Percentiles rank a stretch among this genome's conserved stretches.
These are phyloP conservation scores for Phytophthora citricola DNA, from an alignment of 352 stramenopile species.

Conservation along the genomic window DNA sequence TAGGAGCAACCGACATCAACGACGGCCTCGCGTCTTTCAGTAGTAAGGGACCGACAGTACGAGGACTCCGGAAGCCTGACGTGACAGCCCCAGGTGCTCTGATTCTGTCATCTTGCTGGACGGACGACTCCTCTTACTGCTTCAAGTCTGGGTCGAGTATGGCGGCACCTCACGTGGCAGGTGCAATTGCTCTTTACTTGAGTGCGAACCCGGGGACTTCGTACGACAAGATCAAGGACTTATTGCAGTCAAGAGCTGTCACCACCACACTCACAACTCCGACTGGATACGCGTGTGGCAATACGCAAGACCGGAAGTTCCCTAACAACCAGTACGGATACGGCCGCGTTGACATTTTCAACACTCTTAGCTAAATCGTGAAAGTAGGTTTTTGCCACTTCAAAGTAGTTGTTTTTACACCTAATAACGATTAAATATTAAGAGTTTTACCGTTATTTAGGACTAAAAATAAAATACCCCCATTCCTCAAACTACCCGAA, in stretches of 20 bases:
- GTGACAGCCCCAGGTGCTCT: conserved; percentile 52
- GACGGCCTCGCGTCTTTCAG: conserved; percentile 55
- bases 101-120: conserved; percentile 61
- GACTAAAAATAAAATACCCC: background rate
- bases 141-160: conserved; percentile 74
- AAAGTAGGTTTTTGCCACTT: too few relatives aligned
- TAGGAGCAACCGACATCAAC: conserved; percentile 61
- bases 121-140: conserved; percentile 52
- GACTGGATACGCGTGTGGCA: conserved; percentile 47
- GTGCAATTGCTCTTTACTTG: conserved; percentile 61
- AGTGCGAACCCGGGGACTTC: conserved; percentile 44
- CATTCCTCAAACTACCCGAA: background rate
- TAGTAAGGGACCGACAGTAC: conserved; percentile 58
- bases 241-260: conserved; percentile 40
- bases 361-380: conserved; percentile 26
- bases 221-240: conserved; percentile 51
- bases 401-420: background rate
- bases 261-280: conserved; percentile 35
- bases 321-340: conserved; percentile 74
- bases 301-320: conserved; percentile 44
- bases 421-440: too few relatives aligned
- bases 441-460: too few relatives aligned
- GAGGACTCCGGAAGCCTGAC: conserved; percentile 58
- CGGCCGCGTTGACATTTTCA: conserved; percentile 53
- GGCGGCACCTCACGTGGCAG: conserved; percentile 66